phyloP scores from a whole-genome alignment of 2,329 filamentous ascomycete species.

The Exophiala sp. region DNA sequence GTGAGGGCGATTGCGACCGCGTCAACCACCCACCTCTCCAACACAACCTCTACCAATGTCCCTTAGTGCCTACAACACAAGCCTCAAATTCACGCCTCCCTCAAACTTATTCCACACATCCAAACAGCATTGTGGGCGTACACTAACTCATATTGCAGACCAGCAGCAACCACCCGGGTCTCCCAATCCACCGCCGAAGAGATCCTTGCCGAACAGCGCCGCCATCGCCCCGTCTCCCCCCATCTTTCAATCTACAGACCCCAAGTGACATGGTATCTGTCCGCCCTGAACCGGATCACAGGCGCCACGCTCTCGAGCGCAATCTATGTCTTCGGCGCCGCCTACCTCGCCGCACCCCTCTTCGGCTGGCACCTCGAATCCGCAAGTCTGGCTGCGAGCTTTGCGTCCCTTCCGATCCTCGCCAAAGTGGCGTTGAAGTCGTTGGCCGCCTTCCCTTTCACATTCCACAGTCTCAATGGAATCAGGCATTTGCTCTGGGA shows the following conservation, averaged over 20 bases:
- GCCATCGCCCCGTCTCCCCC: slow-evolving; percentile 72
- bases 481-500: slow-evolving; percentile 68
- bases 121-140: too few species aligned
- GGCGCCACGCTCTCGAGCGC: slow-evolving; percentile 64
- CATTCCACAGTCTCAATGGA: slow-evolving; percentile 64
- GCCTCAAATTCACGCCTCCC: too few species aligned
- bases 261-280: slow-evolving; percentile 77
- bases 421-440: slow-evolving; percentile 57
- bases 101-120: too few species aligned
- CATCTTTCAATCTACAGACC: slow-evolving; percentile 82
- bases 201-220: slow-evolving; percentile 75
- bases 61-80: too few species aligned
- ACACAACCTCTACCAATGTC: too few species aligned
- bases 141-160: slow-evolving; percentile 16
- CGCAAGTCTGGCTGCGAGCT: slow-evolving; percentile 57
- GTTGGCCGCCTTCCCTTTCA: slow-evolving; percentile 57
- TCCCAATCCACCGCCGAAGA: slow-evolving; percentile 49
- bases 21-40: too few species aligned
- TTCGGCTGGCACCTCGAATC: slow-evolving; percentile 66
- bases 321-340: slow-evolving; percentile 72
- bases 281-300: slow-evolving; percentile 76
- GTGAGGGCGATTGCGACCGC: too few species aligned
- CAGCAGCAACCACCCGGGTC: slow-evolving; percentile 43
- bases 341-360: slow-evolving; percentile 74
- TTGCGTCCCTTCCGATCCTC: slow-evolving; percentile 55